Percentiles rank a stretch among this genome's conserved stretches.
Conservation (phyloP, 345 rosid species). For the Arabidopsis arenosa region DNA sequence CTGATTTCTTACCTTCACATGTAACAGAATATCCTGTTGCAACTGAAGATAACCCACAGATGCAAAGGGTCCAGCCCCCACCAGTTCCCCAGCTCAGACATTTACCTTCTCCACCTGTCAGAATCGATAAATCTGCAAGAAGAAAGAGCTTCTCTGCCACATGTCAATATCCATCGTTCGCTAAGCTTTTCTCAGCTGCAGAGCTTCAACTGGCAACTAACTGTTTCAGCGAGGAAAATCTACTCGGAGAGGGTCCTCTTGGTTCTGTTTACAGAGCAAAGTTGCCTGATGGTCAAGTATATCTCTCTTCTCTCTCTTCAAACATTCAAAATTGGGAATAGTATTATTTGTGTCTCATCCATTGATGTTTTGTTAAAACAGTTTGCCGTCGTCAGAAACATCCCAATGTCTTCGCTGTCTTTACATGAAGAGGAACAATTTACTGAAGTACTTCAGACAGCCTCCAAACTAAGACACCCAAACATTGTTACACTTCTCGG, state of each 20-base stretch:
- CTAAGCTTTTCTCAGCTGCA: slow-evolving; percentile 61
- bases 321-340: background rate
- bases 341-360: slow-evolving; percentile 23
- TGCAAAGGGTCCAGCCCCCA: slow-evolving; percentile 51
- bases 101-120: slow-evolving; percentile 45
- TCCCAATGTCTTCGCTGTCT: slow-evolving; percentile 67
- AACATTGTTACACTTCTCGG: slow-evolving; percentile 80
- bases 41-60: slow-evolving; percentile 57
- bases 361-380: slow-evolving; percentile 34
- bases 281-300: slow-evolving; percentile 77
- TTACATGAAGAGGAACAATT: slow-evolving; percentile 81
- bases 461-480: slow-evolving; percentile 76
- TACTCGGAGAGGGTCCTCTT: slow-evolving; percentile 83
- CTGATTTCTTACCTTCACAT: slow-evolving; percentile 27
- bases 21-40: slow-evolving; percentile 49
- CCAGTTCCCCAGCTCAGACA: slow-evolving; percentile 46
- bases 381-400: slow-evolving; percentile 80
- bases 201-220: slow-evolving; percentile 84
- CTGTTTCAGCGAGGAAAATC: slow-evolving; percentile 72
- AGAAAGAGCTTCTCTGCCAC: slow-evolving; percentile 60
- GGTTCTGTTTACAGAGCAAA: slow-evolving; percentile 88
- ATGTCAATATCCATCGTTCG: slow-evolving; percentile 53
- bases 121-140: slow-evolving; percentile 48
- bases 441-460: slow-evolving; percentile 68
- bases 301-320: slow-evolving; percentile 12